Base-by-base conservation (phyloP, 192 early-diverging fungal genomes). In the Coemansia sp. region DNA sequence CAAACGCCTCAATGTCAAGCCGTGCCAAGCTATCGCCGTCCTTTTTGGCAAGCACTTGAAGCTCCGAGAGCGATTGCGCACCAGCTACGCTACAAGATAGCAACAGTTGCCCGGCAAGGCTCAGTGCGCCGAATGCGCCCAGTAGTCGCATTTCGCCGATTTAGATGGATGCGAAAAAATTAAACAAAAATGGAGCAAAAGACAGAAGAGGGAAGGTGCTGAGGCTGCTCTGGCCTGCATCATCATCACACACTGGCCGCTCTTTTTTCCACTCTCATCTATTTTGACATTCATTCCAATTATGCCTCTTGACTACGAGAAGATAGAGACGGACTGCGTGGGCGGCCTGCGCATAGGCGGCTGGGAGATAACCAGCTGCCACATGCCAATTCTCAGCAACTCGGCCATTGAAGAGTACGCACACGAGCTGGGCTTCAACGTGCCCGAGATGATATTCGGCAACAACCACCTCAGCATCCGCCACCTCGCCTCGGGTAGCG, bases 391-490 rank as follows among this genome's bases (percentile, higher is more conserved):
- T 20, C 83, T 77, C 60, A 88, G 84, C 74, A 66, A 85, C 48
- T 61, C 59, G 7, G 77, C 85, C 39, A 79, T 89, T 62, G 87
- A 87, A 35, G 45, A 66, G 81, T 86, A 69, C 51, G 56, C 72
- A 36, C 71, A 83, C 38, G 76, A 86, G 23, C 69, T 89, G 53
- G 84, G 84, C 6, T 86, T 96, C 48, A 91, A 91, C 35, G 85
- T 91, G 14, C 96, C 96, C 31, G 96, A 98, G 80, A 98, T 98
- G 96, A 90, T 95, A 34, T 98, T 96, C 88, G 95, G 95, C 48
- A 87, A 90, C 83, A 95, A 94, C 82, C 83, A 81, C 63, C 78
- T 98, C 24, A 74, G 65, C 5, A 62, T 93, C 37, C 46, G 70
- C 31, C 87, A 94, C 65, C 68, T 70, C 3, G 42, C 61, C 7